Evolutionary conservation across 2,329 filamentous ascomycete genomes (phyloP).

Genomic region (Byssochlamys sp.): DNA sequence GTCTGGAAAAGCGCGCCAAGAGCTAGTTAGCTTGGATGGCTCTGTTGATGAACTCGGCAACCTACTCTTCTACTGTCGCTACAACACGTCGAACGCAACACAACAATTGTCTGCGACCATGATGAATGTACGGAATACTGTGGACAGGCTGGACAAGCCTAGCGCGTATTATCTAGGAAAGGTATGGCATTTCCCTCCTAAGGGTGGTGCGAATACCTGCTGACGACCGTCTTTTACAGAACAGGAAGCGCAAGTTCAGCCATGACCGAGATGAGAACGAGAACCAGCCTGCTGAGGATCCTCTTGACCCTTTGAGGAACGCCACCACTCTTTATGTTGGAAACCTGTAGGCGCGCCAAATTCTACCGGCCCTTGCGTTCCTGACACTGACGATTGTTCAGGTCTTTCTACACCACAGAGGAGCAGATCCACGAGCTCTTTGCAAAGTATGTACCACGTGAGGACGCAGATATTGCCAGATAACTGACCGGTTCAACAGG

Average conservation of each 20-base stretch:
- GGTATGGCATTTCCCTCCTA: constrained; percentile 43
- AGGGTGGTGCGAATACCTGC: constrained; percentile 6
- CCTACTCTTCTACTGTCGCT: neutral
- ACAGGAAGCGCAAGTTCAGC: constrained; percentile 59
- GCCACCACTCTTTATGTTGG: constrained; percentile 95
- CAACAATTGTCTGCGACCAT: constrained; percentile 9
- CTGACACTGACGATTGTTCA: constrained; percentile 26
- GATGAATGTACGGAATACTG: constrained; percentile 45
- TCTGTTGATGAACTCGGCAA: constrained; percentile 4
- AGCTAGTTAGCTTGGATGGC: constrained; percentile 8
- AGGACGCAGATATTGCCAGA: neutral
- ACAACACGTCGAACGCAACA: neutral
- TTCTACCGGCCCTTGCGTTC: constrained; percentile 4
- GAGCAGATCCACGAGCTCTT: constrained; percentile 98
- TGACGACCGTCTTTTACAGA: constrained; percentile 38
- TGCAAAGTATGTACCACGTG: constrained; percentile 52
- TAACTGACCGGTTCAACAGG: constrained; percentile 26
- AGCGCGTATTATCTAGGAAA: constrained; percentile 85
- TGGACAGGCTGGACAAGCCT: constrained; percentile 84
- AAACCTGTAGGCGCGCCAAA: constrained; percentile 59
- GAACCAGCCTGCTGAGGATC: constrained; percentile 45
- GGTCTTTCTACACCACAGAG: constrained; percentile 95
- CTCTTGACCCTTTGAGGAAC: constrained; percentile 70
- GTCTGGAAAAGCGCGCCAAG: constrained; percentile 9
- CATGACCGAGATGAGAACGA: constrained; percentile 52